Evolutionary conservation across 2,329 filamentous ascomycete species (phyloP).

Genomic region (Corniculantispora saksenae): DNA sequence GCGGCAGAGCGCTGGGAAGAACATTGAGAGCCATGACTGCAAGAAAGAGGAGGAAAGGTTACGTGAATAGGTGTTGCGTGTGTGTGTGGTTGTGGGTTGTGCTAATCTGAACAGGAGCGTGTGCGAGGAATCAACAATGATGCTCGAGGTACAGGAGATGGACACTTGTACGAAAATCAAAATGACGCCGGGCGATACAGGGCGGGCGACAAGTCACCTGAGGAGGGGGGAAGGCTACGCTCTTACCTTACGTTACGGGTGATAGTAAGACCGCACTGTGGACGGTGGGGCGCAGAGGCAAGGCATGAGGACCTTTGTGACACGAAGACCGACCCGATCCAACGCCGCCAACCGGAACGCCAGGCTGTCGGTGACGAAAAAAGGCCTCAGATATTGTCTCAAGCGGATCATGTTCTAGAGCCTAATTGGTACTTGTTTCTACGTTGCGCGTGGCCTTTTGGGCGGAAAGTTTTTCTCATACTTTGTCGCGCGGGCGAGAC

Average conservation of each 20-base stretch:
- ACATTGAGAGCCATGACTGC: slow-evolving; percentile 21
- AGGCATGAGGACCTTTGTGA: slow-evolving; percentile 17
- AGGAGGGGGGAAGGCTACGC: slow-evolving; percentile 7
- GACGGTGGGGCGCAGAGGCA: slow-evolving; percentile 8
- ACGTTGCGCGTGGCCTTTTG: neutral
- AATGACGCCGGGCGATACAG: neutral
- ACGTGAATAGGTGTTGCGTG: neutral
- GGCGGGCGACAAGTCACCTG: slow-evolving; percentile 14
- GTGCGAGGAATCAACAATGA: neutral
- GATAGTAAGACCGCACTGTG: slow-evolving; percentile 17
- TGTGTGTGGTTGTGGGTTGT: slow-evolving; percentile 10
- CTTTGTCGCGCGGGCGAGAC: neutral
- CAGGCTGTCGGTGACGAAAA: slow-evolving; percentile 9
- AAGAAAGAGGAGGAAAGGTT: neutral
- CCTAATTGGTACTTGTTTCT: neutral
- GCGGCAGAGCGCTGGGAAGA: slow-evolving; percentile 20
- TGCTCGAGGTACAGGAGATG: neutral
- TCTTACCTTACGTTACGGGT: slow-evolving; percentile 3
- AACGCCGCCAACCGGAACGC: neutral
- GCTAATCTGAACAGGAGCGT: neutral
- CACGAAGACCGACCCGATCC: neutral
- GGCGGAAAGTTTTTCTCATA: neutral
- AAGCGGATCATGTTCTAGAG: neutral
- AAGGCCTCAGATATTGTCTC: neutral
- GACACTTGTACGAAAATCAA: slow-evolving; percentile 8